Evolutionary conservation across 2,329 filamentous ascomycete genomes (phyloP).

Genomic region (Biscogniauxia mediterranea): DNA sequence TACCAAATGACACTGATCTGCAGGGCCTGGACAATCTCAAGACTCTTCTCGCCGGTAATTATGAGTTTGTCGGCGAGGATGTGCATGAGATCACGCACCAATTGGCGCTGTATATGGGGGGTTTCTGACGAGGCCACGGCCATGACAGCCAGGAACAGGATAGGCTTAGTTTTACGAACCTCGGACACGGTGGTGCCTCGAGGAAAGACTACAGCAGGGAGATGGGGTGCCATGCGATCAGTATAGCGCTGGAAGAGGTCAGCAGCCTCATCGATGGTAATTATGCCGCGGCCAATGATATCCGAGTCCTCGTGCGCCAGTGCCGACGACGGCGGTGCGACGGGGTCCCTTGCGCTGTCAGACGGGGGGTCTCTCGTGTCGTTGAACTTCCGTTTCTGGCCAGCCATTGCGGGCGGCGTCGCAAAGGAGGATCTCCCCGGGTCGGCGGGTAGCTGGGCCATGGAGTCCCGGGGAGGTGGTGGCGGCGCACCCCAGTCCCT

Average conservation of each 20-base stretch:
- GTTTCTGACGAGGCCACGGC: slow-evolving; percentile 61
- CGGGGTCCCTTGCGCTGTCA: slow-evolving; percentile 23
- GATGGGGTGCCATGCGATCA: slow-evolving; percentile 57
- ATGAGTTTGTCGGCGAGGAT: slow-evolving; percentile 73
- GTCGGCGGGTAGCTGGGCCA: slow-evolving; percentile 13
- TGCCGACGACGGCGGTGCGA: slow-evolving; percentile 15
- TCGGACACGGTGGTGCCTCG: slow-evolving; percentile 51
- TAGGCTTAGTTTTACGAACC: slow-evolving; percentile 58
- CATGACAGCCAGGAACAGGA: slow-evolving; percentile 70
- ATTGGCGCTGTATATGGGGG: slow-evolving; percentile 53
- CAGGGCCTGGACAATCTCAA: slow-evolving; percentile 80
- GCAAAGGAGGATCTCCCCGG: slow-evolving; percentile 15
- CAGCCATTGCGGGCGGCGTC: slow-evolving; percentile 26
- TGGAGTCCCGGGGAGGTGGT: slow-evolving; percentile 12
- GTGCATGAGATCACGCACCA: slow-evolving; percentile 70
- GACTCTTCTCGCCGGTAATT: slow-evolving; percentile 72
- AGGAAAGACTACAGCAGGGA: slow-evolving; percentile 62
- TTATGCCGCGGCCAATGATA: slow-evolving; percentile 57
- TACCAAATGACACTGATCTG: slow-evolving; percentile 81
- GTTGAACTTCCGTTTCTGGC: slow-evolving; percentile 41
- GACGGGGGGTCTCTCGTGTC: slow-evolving; percentile 23
- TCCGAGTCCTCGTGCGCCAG: slow-evolving; percentile 38
- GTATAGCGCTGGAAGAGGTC: slow-evolving; percentile 59
- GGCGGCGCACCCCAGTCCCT: slow-evolving; percentile 25
- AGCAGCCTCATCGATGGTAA: slow-evolving; percentile 54